phyloP scores from a whole-genome alignment of 768 basidiomycete genomes.

The Postia placenta region DNA sequence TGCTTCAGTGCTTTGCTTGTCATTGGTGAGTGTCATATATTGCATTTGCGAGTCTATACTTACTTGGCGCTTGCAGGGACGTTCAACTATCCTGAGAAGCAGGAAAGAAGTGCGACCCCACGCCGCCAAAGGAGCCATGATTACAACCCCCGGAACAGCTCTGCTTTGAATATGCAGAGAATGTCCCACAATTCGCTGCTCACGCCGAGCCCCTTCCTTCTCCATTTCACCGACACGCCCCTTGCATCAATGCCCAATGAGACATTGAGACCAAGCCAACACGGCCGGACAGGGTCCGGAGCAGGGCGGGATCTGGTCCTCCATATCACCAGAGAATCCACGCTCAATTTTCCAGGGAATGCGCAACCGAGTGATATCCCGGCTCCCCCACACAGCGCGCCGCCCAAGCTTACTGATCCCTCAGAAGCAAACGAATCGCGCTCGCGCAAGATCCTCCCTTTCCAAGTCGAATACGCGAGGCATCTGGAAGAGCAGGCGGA shows the following conservation, averaged over 20 bases:
- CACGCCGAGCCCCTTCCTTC: constrained; percentile 11
- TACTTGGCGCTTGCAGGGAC: too few relatives aligned
- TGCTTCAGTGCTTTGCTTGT: constrained; percentile 36
- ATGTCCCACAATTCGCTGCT: constrained; percentile 5
- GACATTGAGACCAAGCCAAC: background rate
- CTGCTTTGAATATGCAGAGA: background rate
- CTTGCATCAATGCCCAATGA: background rate
- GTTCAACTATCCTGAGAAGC: constrained; percentile 10
- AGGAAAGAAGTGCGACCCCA: background rate
- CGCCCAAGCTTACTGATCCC: background rate
- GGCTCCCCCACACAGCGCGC: background rate
- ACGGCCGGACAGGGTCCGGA: background rate
- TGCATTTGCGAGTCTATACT: too few relatives aligned
- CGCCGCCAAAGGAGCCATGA: too few relatives aligned
- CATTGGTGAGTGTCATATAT: constrained; percentile 27
- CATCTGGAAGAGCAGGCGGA: constrained; percentile 14
- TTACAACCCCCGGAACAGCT: background rate
- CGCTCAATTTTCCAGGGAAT: background rate
- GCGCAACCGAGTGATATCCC: background rate
- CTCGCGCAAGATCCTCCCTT: constrained; percentile 17
- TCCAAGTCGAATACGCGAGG: constrained; percentile 16
- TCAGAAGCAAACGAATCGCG: background rate
- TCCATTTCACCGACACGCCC: constrained; percentile 8
- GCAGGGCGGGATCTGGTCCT: background rate
- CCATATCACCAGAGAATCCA: background rate